These are phyloP conservation scores for Puccinia novopanici DNA, from an alignment of 1,284 basidiomycete species.

Conservation along the genomic window DNA sequence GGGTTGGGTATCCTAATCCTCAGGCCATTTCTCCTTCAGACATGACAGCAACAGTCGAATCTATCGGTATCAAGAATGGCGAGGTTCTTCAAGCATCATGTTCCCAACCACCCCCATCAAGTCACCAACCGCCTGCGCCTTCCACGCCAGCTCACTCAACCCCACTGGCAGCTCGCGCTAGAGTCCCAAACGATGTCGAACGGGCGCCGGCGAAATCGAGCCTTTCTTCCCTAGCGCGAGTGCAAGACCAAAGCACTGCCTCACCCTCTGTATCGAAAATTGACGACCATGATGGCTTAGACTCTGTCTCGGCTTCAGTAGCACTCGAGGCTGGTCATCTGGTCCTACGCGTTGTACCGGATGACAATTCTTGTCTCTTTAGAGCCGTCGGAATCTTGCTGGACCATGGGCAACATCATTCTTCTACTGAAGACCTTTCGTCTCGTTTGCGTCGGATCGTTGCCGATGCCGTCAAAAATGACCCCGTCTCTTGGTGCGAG, in stretches of 20 bases:
- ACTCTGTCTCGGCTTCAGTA: constrained; percentile 67
- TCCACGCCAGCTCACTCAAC: constrained; percentile 52
- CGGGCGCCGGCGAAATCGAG: constrained; percentile 52
- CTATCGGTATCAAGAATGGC: constrained; percentile 72
- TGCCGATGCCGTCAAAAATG: constrained; percentile 56
- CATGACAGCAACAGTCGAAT: constrained; percentile 71
- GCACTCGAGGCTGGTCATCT: constrained; percentile 61
- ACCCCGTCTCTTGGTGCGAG: constrained; percentile 49
- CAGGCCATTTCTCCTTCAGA: constrained; percentile 71
- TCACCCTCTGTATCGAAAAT: constrained; percentile 41
- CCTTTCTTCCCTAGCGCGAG: constrained; percentile 54
- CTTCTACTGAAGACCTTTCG: constrained; percentile 61
- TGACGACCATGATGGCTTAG: constrained; percentile 63
- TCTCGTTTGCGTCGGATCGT: constrained; percentile 68
- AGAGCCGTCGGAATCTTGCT: constrained; percentile 80
- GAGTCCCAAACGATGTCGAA: constrained; percentile 55
- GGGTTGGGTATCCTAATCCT: constrained; percentile 60
- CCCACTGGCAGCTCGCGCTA: constrained; percentile 54
- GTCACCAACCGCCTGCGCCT: constrained; percentile 32
- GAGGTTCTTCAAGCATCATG: constrained; percentile 80
- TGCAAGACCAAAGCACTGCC: constrained; percentile 15
- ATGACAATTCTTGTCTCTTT: constrained; percentile 91
- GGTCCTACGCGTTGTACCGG: constrained; percentile 73
- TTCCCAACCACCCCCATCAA: constrained; percentile 47
- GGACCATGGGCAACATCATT: constrained; percentile 68